Percentiles rank a stretch among this genome's conserved stretches.
These are phyloP conservation scores for Blastocystis sp. DNA, from an alignment of 352 stramenopile species.

Conservation along the genomic window DNA sequence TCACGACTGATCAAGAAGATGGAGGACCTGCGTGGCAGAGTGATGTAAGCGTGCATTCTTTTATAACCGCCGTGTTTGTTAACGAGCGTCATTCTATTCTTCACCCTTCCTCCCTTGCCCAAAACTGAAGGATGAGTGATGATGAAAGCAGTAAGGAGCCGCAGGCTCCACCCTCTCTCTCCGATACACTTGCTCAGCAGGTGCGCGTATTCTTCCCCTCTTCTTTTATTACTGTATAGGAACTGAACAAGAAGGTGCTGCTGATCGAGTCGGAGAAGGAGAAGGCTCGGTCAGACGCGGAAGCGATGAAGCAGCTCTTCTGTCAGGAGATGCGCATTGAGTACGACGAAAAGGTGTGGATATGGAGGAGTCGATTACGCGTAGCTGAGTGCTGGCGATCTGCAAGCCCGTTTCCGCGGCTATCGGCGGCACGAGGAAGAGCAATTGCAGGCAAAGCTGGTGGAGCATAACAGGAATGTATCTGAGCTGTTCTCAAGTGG, in stretches of 20 bases:
- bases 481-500: constrained; percentile 55
- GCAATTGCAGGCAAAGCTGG: background rate
- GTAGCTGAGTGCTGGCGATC: constrained; percentile 30
- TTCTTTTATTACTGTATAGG: background rate
- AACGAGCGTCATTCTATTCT: background rate
- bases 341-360: background rate
- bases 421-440: constrained; percentile 46
- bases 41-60: constrained; percentile 80
- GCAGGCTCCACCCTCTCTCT: background rate
- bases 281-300: background rate
- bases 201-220: background rate
- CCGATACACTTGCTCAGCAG: constrained; percentile 12
- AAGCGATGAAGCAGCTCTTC: constrained; percentile 14
- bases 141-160: background rate
- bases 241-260: constrained; percentile 56
- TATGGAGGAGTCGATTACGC: background rate
- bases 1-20: constrained; percentile 96
- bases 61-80: background rate
- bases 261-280: constrained; percentile 41
- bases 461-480: constrained; percentile 52
- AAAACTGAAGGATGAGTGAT: background rate
- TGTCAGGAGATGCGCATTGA: constrained; percentile 41
- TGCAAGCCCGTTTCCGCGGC: constrained; percentile 57
- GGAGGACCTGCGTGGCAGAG: constrained; percentile 91
- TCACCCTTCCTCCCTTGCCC: background rate